Percentiles rank a stretch among this genome's conserved stretches.
Conservation (phyloP, 208 protist genomes). For the Trypanosoma mega region DNA sequence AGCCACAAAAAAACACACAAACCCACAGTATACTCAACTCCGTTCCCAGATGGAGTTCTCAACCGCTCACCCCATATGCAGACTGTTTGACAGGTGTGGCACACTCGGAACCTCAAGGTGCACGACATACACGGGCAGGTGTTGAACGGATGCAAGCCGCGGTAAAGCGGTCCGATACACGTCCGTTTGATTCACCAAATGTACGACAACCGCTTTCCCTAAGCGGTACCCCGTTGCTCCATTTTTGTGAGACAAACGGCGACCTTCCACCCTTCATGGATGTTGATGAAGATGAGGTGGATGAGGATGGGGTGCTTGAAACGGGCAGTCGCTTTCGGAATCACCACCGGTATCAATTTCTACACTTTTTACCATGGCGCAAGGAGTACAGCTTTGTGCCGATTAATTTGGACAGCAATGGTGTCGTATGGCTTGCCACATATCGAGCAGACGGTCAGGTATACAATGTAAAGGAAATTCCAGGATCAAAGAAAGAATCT, state of each 20-base stretch:
- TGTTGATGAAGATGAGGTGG: too few species aligned
- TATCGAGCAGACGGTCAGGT: conserved; percentile 50
- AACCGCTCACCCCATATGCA: too few species aligned
- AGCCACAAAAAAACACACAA: background rate
- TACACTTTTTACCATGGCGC: conserved; percentile 31
- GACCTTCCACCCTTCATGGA: too few species aligned
- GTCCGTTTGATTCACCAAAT: too few species aligned
- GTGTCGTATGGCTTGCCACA: conserved; percentile 56
- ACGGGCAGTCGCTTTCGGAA: conserved; percentile 53
- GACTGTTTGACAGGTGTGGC: too few species aligned
- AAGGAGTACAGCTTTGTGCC: conserved; percentile 31
- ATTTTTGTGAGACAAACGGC: background rate
- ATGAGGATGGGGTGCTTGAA: conserved; percentile 20
- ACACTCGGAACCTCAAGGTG: too few species aligned
- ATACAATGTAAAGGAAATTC: conserved; percentile 71
- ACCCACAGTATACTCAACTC: background rate
- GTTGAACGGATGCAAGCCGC: too few species aligned
- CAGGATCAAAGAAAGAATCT: conserved; percentile 12
- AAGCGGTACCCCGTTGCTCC: too few species aligned
- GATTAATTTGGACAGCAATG: conserved; percentile 47
- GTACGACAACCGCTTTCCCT: too few species aligned
- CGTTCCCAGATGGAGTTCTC: background rate
- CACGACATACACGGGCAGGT: too few species aligned
- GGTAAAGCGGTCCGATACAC: too few species aligned
- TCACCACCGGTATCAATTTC: conserved; percentile 65